phyloP scores from a whole-genome alignment of 768 basidiomycete species.

The Psilocybe cubensis region DNA sequence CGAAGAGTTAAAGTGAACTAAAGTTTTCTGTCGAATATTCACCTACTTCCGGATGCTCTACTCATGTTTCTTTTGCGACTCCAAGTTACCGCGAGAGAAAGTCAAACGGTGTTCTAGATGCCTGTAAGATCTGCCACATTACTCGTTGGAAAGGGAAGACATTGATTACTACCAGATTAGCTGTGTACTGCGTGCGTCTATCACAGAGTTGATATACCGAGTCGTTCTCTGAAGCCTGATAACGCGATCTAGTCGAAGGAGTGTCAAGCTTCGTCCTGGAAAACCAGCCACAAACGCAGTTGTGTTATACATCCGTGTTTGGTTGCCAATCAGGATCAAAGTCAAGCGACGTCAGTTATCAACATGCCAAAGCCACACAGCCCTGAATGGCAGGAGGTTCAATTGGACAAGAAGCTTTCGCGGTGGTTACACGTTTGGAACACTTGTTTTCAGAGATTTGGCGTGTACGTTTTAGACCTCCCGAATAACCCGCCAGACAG shows the following conservation, averaged over 20 bases:
- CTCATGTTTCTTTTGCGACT: slow-evolving; percentile 12
- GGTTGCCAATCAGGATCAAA: not conserved
- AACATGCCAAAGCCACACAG: not conserved
- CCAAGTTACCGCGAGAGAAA: not conserved
- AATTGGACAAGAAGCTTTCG: slow-evolving; percentile 5
- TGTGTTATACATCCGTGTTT: slow-evolving; percentile 10
- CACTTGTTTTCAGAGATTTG: slow-evolving; percentile 1
- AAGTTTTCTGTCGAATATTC: too few relatives aligned
- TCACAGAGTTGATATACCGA: not conserved
- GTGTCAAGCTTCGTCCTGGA: slow-evolving; percentile 12
- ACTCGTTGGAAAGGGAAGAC: not conserved
- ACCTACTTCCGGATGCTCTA: too few relatives aligned
- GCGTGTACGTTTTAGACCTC: slow-evolving; percentile 5
- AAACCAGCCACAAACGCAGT: slow-evolving; percentile 4
- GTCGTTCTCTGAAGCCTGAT: not conserved
- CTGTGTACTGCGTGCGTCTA: slow-evolving; percentile 10
- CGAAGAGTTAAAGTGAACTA: too few relatives aligned
- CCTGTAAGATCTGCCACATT: not conserved
- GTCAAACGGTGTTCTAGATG: slow-evolving; percentile 9
- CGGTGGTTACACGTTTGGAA: slow-evolving; percentile 12
- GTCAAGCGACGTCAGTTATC: not conserved
- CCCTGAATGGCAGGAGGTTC: not conserved
- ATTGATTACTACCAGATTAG: not conserved
- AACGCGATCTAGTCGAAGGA: slow-evolving; percentile 10
- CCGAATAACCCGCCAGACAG: slow-evolving; percentile 8